Base-by-base conservation (phyloP, 257 asterid genomes). In the Gentiana macrophylla region DNA sequence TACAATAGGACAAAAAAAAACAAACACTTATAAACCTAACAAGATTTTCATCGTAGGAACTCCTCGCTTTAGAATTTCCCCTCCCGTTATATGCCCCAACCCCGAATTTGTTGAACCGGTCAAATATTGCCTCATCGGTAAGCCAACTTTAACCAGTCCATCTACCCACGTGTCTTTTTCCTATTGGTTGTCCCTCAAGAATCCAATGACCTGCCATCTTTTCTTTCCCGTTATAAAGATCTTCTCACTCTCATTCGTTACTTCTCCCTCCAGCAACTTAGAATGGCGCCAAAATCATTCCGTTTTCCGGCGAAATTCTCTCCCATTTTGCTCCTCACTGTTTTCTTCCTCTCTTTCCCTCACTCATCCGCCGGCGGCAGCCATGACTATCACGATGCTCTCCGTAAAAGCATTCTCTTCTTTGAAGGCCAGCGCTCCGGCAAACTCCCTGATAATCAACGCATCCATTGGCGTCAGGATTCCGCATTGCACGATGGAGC, bases 371-470 rank as follows among this genome's bases (percentile, higher is more conserved):
- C 66, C 53, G 65, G 72, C 4, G 58, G 55, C 35, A 66, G 73
- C 55, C 24, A 83, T 32, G 67, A 89, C 67, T 89, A 89, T 86
- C 75, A 67, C 37, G 95, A 81, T 45, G 95, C 95, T 24, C 94
- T 89, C 53, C 79, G 73, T 1, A 89, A 89, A 69, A 79, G 97
- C 79, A 80, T 89, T 32, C 81, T 89, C 12, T 89, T 86, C 86
- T 86, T 83, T 71, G 97, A 89, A 70, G 97, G 94, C 76, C 97
- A 89, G 59, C 95, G 97, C 72, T 86, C 97, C 2, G 97, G 97
- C 37, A 64, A 66, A 48, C 89, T 89, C 32, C 92, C 95, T 0
- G 80, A 85, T 1, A 92, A 83, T 69, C 95, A 89, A 62, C 87
- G 95, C 61, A 41, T 83, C 44, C 77, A 73, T 3, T 89, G 97